Conservation (phyloP, 169 alveolate species). For the Babesia ovis region DNA sequence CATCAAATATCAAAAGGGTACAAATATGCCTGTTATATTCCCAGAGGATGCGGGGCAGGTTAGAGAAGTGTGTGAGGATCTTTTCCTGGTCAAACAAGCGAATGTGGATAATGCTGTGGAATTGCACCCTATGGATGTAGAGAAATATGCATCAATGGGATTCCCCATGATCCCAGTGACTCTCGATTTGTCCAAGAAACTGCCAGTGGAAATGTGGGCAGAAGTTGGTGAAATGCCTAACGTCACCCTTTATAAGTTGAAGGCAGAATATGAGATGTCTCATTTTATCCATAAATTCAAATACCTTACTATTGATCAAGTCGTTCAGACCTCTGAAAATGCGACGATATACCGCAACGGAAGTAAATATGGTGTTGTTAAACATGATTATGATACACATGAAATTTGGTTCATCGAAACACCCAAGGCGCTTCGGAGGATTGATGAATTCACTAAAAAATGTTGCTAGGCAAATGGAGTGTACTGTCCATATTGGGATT, state of each 20-base stretch:
- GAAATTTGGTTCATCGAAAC: neutral
- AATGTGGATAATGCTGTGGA: neutral
- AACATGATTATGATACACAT: neutral
- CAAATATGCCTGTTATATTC: neutral
- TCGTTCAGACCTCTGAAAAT: constrained; percentile 1
- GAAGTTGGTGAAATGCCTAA: constrained; percentile 7
- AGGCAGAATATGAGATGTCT: neutral
- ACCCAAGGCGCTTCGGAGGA: neutral
- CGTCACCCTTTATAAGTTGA: neutral
- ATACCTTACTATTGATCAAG: neutral
- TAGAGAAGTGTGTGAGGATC: neutral
- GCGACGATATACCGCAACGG: neutral
- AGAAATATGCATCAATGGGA: neutral
- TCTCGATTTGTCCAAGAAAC: neutral
- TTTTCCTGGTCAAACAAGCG: neutral
- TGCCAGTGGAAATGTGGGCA: neutral
- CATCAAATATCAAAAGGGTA: neutral
- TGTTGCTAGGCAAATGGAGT: too few species aligned
- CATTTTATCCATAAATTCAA: constrained; percentile 1
- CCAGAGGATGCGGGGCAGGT: neutral
- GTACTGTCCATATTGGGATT: too few species aligned
- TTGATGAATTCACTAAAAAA: neutral
- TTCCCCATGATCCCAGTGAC: constrained; percentile 12
- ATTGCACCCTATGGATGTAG: constrained; percentile 15
- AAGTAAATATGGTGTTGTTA: neutral